These are phyloP conservation scores for Thelephora terrestris DNA, from an alignment of 1,284 basidiomycete species.

Conservation along the genomic window DNA sequence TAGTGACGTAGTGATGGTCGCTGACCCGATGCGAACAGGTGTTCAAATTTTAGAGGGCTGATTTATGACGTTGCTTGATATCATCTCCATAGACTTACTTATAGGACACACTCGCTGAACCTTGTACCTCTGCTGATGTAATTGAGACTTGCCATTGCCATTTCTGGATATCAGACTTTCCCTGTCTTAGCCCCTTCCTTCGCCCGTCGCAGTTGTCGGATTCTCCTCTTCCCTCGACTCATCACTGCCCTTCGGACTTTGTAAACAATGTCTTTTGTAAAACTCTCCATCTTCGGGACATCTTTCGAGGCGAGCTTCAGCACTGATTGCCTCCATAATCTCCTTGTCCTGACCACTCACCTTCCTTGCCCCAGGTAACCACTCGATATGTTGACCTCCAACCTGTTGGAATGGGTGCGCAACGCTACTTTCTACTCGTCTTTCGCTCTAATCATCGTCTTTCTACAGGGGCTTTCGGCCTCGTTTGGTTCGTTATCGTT, in stretches of 20 bases:
- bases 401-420: slow-evolving; percentile 96
- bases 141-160: no score
- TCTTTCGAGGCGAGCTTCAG: slow-evolving; percentile 67
- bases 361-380: slow-evolving; percentile 61
- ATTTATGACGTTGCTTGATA: no score
- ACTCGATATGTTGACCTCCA: slow-evolving; percentile 99
- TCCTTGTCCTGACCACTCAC: slow-evolving; percentile 1
- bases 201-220: no score
- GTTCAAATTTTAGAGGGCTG: slow-evolving; percentile 39
- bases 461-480: slow-evolving; percentile 77
- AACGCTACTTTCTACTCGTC: slow-evolving; percentile 16
- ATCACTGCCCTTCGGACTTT: not conserved
- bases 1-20: not conserved
- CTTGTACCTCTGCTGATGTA: no score
- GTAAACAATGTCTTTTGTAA: slow-evolving; percentile 78
- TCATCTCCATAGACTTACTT: no score
- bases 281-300: slow-evolving; percentile 96
- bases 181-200: no score
- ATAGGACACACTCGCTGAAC: no score
- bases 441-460: slow-evolving; percentile 9
- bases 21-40: slow-evolving; percentile 27
- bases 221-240: slow-evolving; percentile 1
- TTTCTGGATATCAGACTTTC: no score
- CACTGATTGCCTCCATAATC: not conserved
- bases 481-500: slow-evolving; percentile 71